Evolutionary conservation across 208 protist species (phyloP).

Genomic region (Tritrichomonas foetus): DNA sequence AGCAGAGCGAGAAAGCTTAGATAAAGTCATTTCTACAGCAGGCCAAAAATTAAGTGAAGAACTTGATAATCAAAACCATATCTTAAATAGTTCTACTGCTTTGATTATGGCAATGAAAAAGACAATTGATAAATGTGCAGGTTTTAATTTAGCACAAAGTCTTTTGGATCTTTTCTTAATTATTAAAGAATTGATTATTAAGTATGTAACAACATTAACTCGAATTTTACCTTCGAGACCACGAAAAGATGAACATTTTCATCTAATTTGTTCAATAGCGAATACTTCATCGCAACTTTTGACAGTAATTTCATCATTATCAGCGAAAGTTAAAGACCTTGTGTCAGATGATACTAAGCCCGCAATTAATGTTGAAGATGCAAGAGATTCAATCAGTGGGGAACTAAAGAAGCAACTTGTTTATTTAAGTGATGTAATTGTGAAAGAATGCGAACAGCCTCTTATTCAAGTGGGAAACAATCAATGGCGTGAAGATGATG

Average conservation of each 20-base stretch:
- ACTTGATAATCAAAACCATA: background rate
- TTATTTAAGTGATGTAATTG: background rate
- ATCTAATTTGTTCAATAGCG: background rate
- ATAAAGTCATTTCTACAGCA: background rate
- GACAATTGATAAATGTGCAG: conserved; percentile 25
- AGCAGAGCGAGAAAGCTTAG: background rate
- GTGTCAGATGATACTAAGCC: background rate
- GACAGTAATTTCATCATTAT: background rate
- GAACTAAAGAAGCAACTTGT: background rate
- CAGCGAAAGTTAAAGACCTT: background rate
- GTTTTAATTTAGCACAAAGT: background rate
- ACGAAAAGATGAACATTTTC: background rate
- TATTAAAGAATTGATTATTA: background rate
- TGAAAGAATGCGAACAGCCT: background rate
- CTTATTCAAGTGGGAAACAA: background rate
- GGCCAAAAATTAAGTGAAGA: background rate
- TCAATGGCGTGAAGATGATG: background rate
- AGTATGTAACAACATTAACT: background rate
- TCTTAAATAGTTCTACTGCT: background rate
- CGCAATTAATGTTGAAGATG: background rate
- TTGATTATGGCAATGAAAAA: background rate
- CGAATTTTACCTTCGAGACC: background rate
- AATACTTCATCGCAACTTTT: background rate
- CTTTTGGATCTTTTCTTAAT: background rate
- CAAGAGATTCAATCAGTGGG: background rate